phyloP scores from a whole-genome alignment of 2,329 filamentous ascomycete genomes.

The Neofusicoccum kwambonambiense region DNA sequence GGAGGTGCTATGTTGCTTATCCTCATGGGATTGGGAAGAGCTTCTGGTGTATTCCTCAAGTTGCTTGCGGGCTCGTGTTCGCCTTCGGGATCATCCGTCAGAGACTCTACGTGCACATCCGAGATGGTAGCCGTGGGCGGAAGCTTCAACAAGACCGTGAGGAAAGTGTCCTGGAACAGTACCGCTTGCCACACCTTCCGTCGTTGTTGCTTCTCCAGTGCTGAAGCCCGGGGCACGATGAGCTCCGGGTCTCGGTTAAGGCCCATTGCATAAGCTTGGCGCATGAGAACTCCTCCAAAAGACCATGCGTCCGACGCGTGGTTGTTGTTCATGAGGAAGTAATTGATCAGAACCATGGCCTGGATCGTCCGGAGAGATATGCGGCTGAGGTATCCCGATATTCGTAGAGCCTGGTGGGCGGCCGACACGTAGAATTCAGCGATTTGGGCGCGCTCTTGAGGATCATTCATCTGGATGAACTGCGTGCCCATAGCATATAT shows the following conservation, averaged over 20 bases:
- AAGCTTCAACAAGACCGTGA: conserved; percentile 74
- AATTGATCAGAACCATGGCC: conserved; percentile 78
- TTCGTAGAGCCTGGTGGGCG: conserved; percentile 71
- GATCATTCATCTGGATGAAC: conserved; percentile 61
- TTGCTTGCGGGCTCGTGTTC: conserved; percentile 62
- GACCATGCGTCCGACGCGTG: conserved; percentile 81
- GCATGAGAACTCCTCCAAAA: conserved; percentile 73
- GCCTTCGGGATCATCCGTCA: conserved; percentile 64
- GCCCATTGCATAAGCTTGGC: conserved; percentile 79
- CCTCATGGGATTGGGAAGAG: conserved; percentile 48
- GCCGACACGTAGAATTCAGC: conserved; percentile 81
- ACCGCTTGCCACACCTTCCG: conserved; percentile 82
- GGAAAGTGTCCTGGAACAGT: conserved; percentile 75
- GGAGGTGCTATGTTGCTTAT: conserved; percentile 49
- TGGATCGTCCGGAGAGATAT: conserved; percentile 72
- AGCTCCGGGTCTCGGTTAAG: conserved; percentile 77
- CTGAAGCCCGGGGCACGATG: conserved; percentile 62
- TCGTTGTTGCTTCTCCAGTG: conserved; percentile 74
- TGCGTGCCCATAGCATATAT: conserved; percentile 78
- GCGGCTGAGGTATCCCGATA: conserved; percentile 74
- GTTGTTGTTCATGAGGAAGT: conserved; percentile 84
- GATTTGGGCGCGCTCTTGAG: conserved; percentile 67
- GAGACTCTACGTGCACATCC: conserved; percentile 72
- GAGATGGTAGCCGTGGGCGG: conserved; percentile 77
- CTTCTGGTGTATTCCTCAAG: neutral